Percentiles rank a stretch among this genome's conserved stretches.
Conservation (phyloP, 305 asterid genomes). For the Nicotiana rustica region DNA sequence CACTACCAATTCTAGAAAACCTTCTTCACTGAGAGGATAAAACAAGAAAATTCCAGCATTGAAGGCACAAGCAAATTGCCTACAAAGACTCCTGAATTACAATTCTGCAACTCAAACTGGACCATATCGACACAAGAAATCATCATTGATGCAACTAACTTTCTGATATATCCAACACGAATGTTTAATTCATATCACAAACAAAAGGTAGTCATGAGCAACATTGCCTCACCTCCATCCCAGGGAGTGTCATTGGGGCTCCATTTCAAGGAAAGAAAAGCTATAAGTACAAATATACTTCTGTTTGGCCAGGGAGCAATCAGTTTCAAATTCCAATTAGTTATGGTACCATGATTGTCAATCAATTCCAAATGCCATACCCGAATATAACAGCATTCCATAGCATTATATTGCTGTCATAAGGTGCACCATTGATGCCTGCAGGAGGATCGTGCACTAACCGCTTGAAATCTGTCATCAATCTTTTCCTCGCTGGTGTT, state of each 20-base stretch:
- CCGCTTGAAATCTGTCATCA: constrained; percentile 93
- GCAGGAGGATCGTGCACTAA: constrained; percentile 91
- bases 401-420: constrained; percentile 80
- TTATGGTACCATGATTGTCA: background rate
- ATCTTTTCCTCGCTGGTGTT: constrained; percentile 77
- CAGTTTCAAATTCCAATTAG: background rate
- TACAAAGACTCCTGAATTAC: background rate
- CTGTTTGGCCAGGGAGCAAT: background rate
- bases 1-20: background rate
- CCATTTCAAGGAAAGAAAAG: background rate
- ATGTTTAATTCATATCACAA: constrained; percentile 19
- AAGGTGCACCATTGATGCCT: constrained; percentile 88
- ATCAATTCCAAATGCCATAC: constrained; percentile 45
- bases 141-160: background rate
- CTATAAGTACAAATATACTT: background rate
- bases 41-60: constrained; percentile 1
- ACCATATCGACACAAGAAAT: constrained; percentile 22
- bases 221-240: constrained; percentile 38
- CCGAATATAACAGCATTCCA: constrained; percentile 95
- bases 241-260: constrained; percentile 33
- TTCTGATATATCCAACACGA: background rate
- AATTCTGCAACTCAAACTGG: background rate
- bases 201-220: background rate
- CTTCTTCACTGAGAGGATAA: background rate
- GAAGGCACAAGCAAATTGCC: background rate